Evolutionary conservation across 768 basidiomycete species (phyloP), one percentile per base, ranked within the genome.

Genomic region (Fibroporia radiculosa): DNA sequence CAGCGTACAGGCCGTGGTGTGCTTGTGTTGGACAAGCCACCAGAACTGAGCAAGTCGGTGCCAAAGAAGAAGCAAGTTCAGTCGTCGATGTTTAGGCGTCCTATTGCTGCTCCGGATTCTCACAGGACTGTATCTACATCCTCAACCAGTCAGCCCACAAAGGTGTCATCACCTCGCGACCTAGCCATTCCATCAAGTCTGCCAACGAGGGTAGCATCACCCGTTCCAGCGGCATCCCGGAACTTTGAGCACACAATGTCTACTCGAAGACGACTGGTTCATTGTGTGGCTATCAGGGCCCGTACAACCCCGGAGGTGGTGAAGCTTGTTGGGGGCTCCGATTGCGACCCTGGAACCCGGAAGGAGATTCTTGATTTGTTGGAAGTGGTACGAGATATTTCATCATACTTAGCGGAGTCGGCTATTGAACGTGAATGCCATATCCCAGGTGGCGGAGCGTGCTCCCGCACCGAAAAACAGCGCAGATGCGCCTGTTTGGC

Each of bases 361-460:
- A 64, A 64, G 26, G 71, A 75, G 34, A 45, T 84, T 26, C 55
- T 31, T 8, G n/a, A 8, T 10, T 8, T 31, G 29, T n/a, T 31
- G 10, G 29, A 31, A 31, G 29, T 31, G 29, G 10, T 8, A 8
- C 10, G 8, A 12, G 13, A 18, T 10, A 16, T 23, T 22, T 35
- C 18, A 10, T 31, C 41, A 14, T 23, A 28, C 16, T 6, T 20
- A 31, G 10, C n/a, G 29, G n/a, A n/a, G n/a, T n/a, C n/a, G n/a
- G n/a, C n/a, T n/a, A n/a, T n/a, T n/a, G n/a, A n/a, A n/a, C n/a
- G n/a, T n/a, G n/a, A n/a, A n/a, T n/a, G n/a, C n/a, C n/a, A n/a
- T n/a, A n/a, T 8, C 29, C 28, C 47, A 83, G 81, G 59, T 83
- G 14, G 81, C 72, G 3, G 80, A 81, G 46, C 66, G 64, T 27